These are phyloP conservation scores for Lepidopterella palustris DNA, from an alignment of 495 filamentous ascomycete genomes.

Conservation along the genomic window DNA sequence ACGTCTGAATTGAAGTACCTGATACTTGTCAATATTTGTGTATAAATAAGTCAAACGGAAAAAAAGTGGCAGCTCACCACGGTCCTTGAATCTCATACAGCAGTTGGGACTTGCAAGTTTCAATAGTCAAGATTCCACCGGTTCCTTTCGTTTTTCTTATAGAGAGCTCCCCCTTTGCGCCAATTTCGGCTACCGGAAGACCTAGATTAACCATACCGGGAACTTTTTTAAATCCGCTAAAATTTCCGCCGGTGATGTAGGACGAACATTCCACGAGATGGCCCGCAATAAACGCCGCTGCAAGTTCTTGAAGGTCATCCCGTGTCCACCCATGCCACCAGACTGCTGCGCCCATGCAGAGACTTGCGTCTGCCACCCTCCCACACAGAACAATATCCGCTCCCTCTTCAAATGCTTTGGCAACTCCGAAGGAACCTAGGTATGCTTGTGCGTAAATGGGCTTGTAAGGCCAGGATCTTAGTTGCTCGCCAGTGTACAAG, in stretches of 20 bases:
- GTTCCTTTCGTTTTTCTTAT: constrained; percentile 28
- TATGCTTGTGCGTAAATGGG: constrained; percentile 48
- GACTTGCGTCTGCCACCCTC: constrained; percentile 36
- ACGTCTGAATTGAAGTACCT: constrained; percentile 20
- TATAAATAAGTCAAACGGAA: too few relatives aligned
- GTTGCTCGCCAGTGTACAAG: constrained; percentile 45
- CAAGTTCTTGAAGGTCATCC: constrained; percentile 43
- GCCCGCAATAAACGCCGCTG: constrained; percentile 51
- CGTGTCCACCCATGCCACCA: constrained; percentile 38
- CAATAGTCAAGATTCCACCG: constrained; percentile 25
- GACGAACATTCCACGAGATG: constrained; percentile 54
- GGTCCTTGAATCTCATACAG: constrained; percentile 36
- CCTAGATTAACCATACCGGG: constrained; percentile 22
- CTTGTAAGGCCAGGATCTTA: constrained; percentile 47
- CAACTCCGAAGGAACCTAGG: constrained; percentile 36
- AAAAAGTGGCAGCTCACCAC: too few relatives aligned
- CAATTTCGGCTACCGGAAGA: constrained; percentile 30
- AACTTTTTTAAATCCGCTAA: constrained; percentile 47
- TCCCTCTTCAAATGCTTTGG: constrained; percentile 32
- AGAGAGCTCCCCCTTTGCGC: constrained; percentile 20
- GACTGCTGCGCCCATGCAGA: constrained; percentile 19
- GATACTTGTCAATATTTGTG: too few relatives aligned
- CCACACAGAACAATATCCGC: constrained; percentile 40
- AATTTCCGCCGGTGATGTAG: constrained; percentile 51
- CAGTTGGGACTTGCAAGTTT: constrained; percentile 26